A percentile compares a stretch with the other conserved stretches of the same genome.
phyloP scores from a whole-genome alignment of 371 early-diverging fungal genomes.

The Amoeboradix gromovi region DNA sequence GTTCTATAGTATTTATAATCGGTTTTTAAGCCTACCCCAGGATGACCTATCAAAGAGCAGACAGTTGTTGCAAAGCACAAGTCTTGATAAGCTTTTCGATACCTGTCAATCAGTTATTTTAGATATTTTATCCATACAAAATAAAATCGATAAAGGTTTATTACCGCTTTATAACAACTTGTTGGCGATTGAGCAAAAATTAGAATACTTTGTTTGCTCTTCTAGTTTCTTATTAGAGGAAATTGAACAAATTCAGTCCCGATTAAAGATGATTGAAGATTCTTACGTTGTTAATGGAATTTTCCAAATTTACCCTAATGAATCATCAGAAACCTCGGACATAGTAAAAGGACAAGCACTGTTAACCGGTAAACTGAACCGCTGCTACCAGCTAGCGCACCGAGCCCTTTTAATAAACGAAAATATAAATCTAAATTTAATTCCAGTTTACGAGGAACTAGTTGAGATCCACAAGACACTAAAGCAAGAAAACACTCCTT shows the following conservation, averaged over 20 bases:
- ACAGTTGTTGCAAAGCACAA: not conserved
- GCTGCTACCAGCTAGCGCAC: slow-evolving; percentile 55
- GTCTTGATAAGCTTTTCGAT: not conserved
- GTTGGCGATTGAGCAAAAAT: not conserved
- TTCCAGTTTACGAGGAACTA: slow-evolving; percentile 54
- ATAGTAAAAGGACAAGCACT: slow-evolving; percentile 45
- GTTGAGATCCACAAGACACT: slow-evolving; percentile 47
- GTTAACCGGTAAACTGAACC: slow-evolving; percentile 47
- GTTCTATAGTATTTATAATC: not conserved
- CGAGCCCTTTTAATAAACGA: slow-evolving; percentile 45
- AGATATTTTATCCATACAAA: not conserved
- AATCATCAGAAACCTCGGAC: slow-evolving; percentile 18
- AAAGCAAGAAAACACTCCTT: not conserved
- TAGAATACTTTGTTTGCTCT: not conserved
- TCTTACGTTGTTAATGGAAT: not conserved
- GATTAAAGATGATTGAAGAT: not conserved
- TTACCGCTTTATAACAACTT: not conserved
- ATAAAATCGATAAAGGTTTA: not conserved
- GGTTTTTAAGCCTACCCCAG: not conserved
- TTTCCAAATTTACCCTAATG: not conserved
- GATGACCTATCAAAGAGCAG: not conserved
- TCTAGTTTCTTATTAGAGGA: not conserved
- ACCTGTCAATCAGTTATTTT: not conserved
- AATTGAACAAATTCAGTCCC: not conserved
- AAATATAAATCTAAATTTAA: slow-evolving; percentile 50